These are phyloP conservation scores for Pseudotsuga menziesii DNA, from an alignment of 75 land plant genomes.

Conservation along the genomic window DNA sequence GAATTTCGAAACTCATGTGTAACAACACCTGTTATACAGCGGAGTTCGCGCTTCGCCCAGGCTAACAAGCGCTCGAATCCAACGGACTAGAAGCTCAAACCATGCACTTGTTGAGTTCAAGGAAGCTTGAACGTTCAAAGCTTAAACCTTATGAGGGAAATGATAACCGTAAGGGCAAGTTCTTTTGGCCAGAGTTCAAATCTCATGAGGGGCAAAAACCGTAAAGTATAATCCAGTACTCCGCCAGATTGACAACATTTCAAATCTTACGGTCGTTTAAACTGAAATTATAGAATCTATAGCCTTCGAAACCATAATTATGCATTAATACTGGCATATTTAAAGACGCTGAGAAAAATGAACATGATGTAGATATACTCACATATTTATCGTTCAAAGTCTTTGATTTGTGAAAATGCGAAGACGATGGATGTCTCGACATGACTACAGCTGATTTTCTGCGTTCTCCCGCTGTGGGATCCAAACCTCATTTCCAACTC, in stretches of 20 bases:
- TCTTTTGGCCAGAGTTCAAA: neutral
- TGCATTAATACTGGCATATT: neutral
- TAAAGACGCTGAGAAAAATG: neutral
- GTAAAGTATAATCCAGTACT: neutral
- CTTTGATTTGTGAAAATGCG: conserved; percentile 80
- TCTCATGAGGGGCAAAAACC: neutral
- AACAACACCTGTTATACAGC: too few relatives aligned
- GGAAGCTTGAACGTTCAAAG: too few relatives aligned
- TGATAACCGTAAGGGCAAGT: too few relatives aligned
- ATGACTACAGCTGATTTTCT: conserved; percentile 19
- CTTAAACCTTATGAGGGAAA: too few relatives aligned
- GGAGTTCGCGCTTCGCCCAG: too few relatives aligned
- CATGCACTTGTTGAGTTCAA: too few relatives aligned
- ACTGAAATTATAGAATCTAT: neutral
- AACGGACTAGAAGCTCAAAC: too few relatives aligned
- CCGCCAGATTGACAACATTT: neutral
- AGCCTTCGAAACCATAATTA: neutral
- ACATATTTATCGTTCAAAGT: conserved; percentile 91
- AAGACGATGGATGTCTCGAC: conserved; percentile 59
- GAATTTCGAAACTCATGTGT: too few relatives aligned
- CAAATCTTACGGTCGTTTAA: neutral
- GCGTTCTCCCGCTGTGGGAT: neutral
- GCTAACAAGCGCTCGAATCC: too few relatives aligned
- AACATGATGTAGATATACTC: conserved; percentile 10
- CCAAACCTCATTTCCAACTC: conserved; percentile 1